Conservation (phyloP, 1,139 yeast genomes). For the Suhomyces coccinellae region DNA sequence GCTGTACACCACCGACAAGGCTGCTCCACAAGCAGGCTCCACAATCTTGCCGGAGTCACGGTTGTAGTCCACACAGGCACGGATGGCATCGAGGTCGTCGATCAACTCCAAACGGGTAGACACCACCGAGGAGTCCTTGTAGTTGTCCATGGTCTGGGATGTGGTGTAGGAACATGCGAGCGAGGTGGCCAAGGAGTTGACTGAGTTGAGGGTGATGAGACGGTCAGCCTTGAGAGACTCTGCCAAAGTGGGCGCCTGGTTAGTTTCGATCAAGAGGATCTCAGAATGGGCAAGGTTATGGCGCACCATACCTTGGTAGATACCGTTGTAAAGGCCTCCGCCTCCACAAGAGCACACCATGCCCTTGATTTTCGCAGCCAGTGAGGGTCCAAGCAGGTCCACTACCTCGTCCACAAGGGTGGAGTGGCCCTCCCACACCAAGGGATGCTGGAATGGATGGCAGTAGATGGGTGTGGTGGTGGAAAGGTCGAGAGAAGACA, state of each 20-base stretch:
- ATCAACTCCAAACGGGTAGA: constrained; percentile 49
- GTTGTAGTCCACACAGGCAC: constrained; percentile 51
- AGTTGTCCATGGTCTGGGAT: constrained; percentile 42
- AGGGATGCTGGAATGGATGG: constrained; percentile 67
- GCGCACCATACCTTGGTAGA: constrained; percentile 53
- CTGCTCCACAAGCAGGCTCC: constrained; percentile 80
- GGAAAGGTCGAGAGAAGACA: constrained; percentile 17
- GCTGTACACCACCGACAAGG: constrained; percentile 53
- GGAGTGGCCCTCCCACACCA: constrained; percentile 71
- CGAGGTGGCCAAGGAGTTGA: constrained; percentile 59
- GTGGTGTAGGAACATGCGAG: constrained; percentile 62
- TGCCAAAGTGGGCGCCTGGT: constrained; percentile 58
- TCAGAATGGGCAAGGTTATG: constrained; percentile 27
- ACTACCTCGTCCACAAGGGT: constrained; percentile 58
- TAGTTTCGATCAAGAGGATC: constrained; percentile 49
- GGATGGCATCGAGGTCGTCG: constrained; percentile 55
- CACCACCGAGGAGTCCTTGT: constrained; percentile 29
- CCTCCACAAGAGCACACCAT: constrained; percentile 73
- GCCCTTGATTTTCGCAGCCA: constrained; percentile 45
- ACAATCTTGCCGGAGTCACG: constrained; percentile 51
- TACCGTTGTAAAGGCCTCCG: constrained; percentile 70
- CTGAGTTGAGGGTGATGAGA: constrained; percentile 43
- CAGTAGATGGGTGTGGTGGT: constrained; percentile 50
- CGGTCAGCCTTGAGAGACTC: constrained; percentile 49
- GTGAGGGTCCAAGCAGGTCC: constrained; percentile 29